Evolutionary conservation across 768 basidiomycete genomes (phyloP), one percentile per base, ranked within the genome.

Genomic region (Trametes maxima): DNA sequence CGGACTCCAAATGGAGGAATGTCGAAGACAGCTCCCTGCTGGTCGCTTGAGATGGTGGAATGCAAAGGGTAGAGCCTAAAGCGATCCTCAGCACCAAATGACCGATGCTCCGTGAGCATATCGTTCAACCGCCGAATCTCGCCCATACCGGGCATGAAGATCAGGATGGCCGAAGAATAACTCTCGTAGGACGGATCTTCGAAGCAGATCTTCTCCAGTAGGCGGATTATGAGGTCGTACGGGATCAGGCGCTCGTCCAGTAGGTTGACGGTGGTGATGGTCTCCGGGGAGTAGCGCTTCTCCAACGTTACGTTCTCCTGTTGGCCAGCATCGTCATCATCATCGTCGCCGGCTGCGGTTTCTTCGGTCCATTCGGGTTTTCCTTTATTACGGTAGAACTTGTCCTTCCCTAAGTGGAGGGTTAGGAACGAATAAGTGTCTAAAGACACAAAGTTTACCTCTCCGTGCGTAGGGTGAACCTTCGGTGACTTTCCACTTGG

Each of bases 141-240:
- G 35, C 87, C 92, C 62, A 99, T 77, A 43, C 96, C 96, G 22
- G 96, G 95, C 84, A 98, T 86, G 75, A 99, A 99, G 62, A 99
- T 78, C 40, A 99, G 79, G 46, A 93, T 81, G 2, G 96, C 96
- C 2, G 84, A 75, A 2, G 94, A 95, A 75, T 85, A 94, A 0
- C 72, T 57, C 16, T 64, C 54, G 54, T 86, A 81, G 2, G 72
- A 64, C 2, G 67, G 64, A 63, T 89, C 84, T 48, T 86, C 82
- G 66, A 92, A 89, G 71, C 95, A 97, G 8, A 97, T 79, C 47
- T 79, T 80, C 69, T 98, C 95, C 45, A 99, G 79, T 2, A 98
- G 76, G 17, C 83, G 80, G 60, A 96, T 67, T 68, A 99, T 92
- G 11, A 99, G 82, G 48, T 98, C 95, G 71, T 93, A 97, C 5